Conservation (phyloP, 495 filamentous ascomycete species). For the Polyplosphaeria fusca region DNA sequence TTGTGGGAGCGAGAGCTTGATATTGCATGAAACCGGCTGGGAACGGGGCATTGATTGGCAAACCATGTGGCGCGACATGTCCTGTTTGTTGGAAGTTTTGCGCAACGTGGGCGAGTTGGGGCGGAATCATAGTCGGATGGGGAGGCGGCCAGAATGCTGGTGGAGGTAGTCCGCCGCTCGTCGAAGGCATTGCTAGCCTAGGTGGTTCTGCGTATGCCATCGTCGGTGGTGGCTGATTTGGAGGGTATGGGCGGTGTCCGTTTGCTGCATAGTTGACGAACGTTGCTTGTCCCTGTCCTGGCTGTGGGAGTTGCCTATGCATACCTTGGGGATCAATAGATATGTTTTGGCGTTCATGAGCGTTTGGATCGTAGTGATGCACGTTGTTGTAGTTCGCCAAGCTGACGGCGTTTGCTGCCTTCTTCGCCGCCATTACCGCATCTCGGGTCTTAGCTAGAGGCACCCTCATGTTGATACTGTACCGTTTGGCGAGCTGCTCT, state of each 20-base stretch:
- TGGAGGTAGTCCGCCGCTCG: not conserved
- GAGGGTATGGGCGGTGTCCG: not conserved
- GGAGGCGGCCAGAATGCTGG: slow-evolving; percentile 1
- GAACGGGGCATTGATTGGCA: slow-evolving; percentile 28
- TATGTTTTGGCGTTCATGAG: not conserved
- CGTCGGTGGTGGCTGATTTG: not conserved
- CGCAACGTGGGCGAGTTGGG: slow-evolving; percentile 19
- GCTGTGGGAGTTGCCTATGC: not conserved
- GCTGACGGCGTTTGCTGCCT: slow-evolving; percentile 17
- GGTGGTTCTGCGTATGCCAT: not conserved
- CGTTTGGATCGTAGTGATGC: not conserved
- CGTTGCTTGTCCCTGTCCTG: slow-evolving; percentile 50
- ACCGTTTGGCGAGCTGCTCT: slow-evolving; percentile 73
- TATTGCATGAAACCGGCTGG: slow-evolving; percentile 34
- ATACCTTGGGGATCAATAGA: not conserved
- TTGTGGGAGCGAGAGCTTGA: slow-evolving; percentile 23
- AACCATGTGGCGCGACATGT: not conserved
- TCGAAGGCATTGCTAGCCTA: not conserved
- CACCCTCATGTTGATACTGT: slow-evolving; percentile 78
- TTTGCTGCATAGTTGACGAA: slow-evolving; percentile 26
- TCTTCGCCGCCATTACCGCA: slow-evolving; percentile 35
- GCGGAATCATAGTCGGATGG: slow-evolving; percentile 3
- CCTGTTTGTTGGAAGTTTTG: slow-evolving; percentile 16
- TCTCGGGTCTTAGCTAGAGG: slow-evolving; percentile 49
- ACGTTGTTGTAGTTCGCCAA: not conserved